phyloP scores from a whole-genome alignment of 2,329 filamentous ascomycete genomes.

The Diplodia intermedia region DNA sequence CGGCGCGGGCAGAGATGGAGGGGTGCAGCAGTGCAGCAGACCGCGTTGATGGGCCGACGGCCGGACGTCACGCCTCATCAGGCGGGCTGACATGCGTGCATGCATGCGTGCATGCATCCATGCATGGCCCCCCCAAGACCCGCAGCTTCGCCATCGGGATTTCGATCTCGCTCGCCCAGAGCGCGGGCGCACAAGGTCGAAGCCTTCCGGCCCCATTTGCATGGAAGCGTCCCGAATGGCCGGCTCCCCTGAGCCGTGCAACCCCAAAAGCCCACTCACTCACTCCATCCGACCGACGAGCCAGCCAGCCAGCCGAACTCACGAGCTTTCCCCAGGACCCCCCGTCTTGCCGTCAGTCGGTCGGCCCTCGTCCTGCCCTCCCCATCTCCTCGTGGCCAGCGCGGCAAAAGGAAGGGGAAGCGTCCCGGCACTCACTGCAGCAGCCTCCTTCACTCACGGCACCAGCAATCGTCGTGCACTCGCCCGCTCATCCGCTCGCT shows the following conservation, averaged over 20 bases:
- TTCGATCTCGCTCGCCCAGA: neutral
- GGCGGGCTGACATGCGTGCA: conserved; percentile 4
- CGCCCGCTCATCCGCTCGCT: neutral
- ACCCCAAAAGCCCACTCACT: neutral
- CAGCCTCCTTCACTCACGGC: neutral
- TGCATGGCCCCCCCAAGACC: neutral
- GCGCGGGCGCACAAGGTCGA: neutral
- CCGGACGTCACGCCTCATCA: neutral
- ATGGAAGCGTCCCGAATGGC: conserved; percentile 23
- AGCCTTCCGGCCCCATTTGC: conserved; percentile 10
- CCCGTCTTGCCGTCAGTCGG: neutral
- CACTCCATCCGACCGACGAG: no score
- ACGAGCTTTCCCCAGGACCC: neutral
- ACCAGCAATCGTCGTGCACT: neutral
- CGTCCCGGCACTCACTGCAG: neutral
- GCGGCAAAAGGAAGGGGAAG: neutral
- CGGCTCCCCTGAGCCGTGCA: conserved; percentile 15
- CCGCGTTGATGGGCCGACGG: neutral
- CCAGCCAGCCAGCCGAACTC: neutral
- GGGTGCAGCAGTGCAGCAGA: neutral
- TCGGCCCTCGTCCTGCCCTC: neutral
- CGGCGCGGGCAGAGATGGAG: neutral
- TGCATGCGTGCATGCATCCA: conserved; percentile 3
- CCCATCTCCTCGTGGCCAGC: neutral
- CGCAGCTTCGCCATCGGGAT: conserved; percentile 5